These are phyloP conservation scores for Aspergillus quadricinctus DNA, from an alignment of 2,329 filamentous ascomycete genomes.

Conservation along the genomic window DNA sequence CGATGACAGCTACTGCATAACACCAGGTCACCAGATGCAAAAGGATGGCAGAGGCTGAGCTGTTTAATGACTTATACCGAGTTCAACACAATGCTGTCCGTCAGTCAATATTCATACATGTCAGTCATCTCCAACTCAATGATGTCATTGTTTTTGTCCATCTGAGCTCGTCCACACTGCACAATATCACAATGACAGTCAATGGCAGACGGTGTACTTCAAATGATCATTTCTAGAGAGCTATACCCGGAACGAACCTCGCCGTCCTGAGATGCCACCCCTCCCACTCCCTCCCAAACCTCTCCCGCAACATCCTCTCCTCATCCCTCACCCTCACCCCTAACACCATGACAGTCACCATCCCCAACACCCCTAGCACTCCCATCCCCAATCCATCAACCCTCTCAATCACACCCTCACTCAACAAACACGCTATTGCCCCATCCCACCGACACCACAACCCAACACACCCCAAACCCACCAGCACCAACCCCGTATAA, in stretches of 20 bases:
- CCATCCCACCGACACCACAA: conserved; percentile 40
- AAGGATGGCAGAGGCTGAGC: too few species aligned
- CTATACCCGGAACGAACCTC: conserved; percentile 49
- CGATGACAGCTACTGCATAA: neutral
- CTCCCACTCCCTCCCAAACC: conserved; percentile 49
- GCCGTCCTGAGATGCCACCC: conserved; percentile 46
- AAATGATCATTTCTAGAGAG: neutral
- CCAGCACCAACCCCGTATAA: conserved; percentile 43
- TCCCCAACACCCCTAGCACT: neutral
- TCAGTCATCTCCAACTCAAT: neutral
- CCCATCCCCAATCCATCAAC: conserved; percentile 12
- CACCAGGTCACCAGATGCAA: too few species aligned
- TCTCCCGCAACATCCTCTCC: conserved; percentile 46
- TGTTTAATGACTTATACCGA: too few species aligned
- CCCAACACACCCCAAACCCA: conserved; percentile 18
- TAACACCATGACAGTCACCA: conserved; percentile 15
- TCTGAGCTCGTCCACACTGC: neutral
- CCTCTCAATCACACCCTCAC: neutral
- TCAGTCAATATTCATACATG: too few species aligned
- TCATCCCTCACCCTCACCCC: conserved; percentile 44
- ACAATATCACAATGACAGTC: neutral
- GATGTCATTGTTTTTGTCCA: neutral
- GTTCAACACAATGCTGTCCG: too few species aligned
- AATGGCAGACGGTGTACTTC: neutral
- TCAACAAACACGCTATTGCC: conserved; percentile 35